Percentiles rank a stretch among this genome's conserved stretches.
phyloP scores from a whole-genome alignment of 169 alveolate genomes.

The Perkinsus olseni region DNA sequence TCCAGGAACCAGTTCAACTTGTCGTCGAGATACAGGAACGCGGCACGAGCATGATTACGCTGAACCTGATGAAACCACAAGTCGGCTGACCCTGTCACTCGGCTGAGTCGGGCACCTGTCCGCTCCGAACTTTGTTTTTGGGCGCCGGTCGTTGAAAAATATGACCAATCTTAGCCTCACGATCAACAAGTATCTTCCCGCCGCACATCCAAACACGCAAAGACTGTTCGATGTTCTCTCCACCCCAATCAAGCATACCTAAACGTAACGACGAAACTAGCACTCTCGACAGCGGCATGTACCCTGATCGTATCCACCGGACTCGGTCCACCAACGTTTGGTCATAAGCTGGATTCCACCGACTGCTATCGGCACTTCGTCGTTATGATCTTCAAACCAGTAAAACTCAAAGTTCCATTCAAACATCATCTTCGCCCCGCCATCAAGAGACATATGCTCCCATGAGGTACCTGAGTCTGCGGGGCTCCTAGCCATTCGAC shows the following conservation, averaged over 20 bases:
- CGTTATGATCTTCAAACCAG: slow-evolving; percentile 38
- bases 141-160: slow-evolving; percentile 34
- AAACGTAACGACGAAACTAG: not conserved
- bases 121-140: slow-evolving; percentile 11
- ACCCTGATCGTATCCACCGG: slow-evolving; percentile 18
- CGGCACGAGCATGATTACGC: slow-evolving; percentile 32
- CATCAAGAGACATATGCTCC: not conserved
- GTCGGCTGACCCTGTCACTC: not conserved
- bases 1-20: slow-evolving; percentile 2
- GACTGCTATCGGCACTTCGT: slow-evolving; percentile 33
- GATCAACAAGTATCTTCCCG: slow-evolving; percentile 37
- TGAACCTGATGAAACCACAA: slow-evolving; percentile 23
- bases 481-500: not conserved
- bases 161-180: slow-evolving; percentile 40
- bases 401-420: slow-evolving; percentile 44
- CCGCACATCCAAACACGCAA: slow-evolving; percentile 50
- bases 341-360: slow-evolving; percentile 39
- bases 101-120: not conserved
- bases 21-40: slow-evolving; percentile 26
- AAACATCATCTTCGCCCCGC: slow-evolving; percentile 43
- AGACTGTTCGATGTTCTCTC: slow-evolving; percentile 43
- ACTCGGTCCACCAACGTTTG: slow-evolving; percentile 39
- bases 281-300: not conserved
- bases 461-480: not conserved
- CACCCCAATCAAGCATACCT: slow-evolving; percentile 46